Evolutionary conservation across 495 filamentous ascomycete species (phyloP).

Genomic region (Penicillium parvum): DNA sequence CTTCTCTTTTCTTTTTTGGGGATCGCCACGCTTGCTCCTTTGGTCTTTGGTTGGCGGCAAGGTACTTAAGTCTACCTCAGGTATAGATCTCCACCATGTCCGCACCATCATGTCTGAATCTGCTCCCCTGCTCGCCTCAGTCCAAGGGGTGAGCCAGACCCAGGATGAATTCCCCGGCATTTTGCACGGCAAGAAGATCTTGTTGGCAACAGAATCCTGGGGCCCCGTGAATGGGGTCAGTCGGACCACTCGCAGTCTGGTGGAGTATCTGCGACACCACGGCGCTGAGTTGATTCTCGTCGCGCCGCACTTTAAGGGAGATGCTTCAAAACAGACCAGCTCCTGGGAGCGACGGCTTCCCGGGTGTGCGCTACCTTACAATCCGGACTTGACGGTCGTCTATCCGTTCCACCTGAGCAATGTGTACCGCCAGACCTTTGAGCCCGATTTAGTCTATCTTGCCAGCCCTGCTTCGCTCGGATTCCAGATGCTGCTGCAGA

Average conservation of each 20-base stretch:
- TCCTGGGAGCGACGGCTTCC: conserved; percentile 46
- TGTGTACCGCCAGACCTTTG: conserved; percentile 49
- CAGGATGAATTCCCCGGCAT: conserved; percentile 40
- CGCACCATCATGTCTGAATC: conserved; percentile 15
- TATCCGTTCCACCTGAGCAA: conserved; percentile 57
- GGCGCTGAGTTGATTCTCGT: conserved; percentile 55
- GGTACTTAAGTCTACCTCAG: too few species aligned
- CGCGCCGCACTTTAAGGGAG: conserved; percentile 45
- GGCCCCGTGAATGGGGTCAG: conserved; percentile 64
- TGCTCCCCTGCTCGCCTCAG: conserved; percentile 11
- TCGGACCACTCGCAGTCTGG: conserved; percentile 56
- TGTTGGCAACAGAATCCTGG: conserved; percentile 61
- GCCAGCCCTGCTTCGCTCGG: conserved; percentile 61
- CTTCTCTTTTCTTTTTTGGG: background rate
- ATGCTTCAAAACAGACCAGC: conserved; percentile 9
- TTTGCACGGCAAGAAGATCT: conserved; percentile 49
- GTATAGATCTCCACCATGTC: conserved; percentile 6
- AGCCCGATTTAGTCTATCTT: conserved; percentile 57
- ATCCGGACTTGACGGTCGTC: conserved; percentile 58
- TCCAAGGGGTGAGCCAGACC: background rate
- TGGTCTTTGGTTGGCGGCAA: too few species aligned
- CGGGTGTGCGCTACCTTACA: conserved; percentile 61
- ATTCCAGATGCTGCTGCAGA: conserved; percentile 58
- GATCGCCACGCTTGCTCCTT: too few species aligned
- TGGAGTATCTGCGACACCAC: conserved; percentile 54